Evolutionary conservation across 768 basidiomycete species (phyloP), one percentile per base, ranked within the genome.

Genomic region (Gelatoporia subvermispora): DNA sequence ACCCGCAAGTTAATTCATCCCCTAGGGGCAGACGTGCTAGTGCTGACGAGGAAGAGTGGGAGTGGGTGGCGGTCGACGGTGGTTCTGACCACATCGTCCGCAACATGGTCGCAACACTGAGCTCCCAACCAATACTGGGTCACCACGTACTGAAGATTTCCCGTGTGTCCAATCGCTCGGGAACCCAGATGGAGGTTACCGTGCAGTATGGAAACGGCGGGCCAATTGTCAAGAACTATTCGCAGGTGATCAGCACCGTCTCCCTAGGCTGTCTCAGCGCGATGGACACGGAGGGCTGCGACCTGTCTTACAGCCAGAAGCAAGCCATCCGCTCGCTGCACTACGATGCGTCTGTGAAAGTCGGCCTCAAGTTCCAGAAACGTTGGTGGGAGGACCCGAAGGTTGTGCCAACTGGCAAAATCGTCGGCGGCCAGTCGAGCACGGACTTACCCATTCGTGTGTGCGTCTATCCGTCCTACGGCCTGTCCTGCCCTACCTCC

Each of bases 221-320:
- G 3, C 20, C 23, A 3, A 13, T 31, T 5, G 28, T 31, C 5
- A 23, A 48, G 18, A 28, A 18, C 17, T 76, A 68, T 50, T 60
- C 63, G 1, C 69, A 76, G 35, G 72, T 74, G 53, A 68, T 76
- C 49, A 68, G 65, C 28, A 74, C 74, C 2, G 57, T 71, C n/a
- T 64, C 75, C 8, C 58, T 76, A 4, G 48, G 62, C 15, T 58
- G 63, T 41, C 65, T 76, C 37, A 63, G 65, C 35, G 62, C 58
- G 15, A 54, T 76, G 42, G 62, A 75, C 47, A 47, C 49, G 17
- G 34, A 28, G 3, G 21, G 37, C 10, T 45, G 37, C 25, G 21
- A 38, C 11, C 38, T 60, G 11, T 54, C 54, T 47, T 52, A 57
- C 43, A 45, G 34, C 15, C 56, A 59, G 50, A 18, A 46, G 49